A percentile compares a stretch with the other conserved stretches of the same genome.
These are phyloP conservation scores for Yarrowia keelungensis DNA, from an alignment of 805 yeast species.

Conservation along the genomic window DNA sequence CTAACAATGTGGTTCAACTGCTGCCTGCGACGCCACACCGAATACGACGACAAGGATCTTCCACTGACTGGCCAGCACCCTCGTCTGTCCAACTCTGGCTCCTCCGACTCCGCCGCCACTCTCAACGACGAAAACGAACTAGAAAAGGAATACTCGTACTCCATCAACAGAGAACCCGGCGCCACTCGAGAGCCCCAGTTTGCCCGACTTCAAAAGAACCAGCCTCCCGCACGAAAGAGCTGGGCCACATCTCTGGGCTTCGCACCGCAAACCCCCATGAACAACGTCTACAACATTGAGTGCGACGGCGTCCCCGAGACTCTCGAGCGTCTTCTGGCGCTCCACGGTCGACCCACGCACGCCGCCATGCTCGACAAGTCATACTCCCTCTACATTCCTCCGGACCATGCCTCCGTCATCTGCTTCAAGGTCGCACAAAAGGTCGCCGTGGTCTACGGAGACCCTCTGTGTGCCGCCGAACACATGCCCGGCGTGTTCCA, in stretches of 20 bases:
- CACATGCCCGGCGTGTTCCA: slow-evolving; percentile 27
- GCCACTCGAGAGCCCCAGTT: slow-evolving; percentile 34
- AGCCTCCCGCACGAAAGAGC: slow-evolving; percentile 13
- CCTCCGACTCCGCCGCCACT: slow-evolving; percentile 33
- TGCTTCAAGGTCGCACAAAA: slow-evolving; percentile 33
- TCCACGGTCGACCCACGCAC: slow-evolving; percentile 36
- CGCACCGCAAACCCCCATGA: slow-evolving; percentile 21
- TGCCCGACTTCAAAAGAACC: slow-evolving; percentile 33
- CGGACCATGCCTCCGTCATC: slow-evolving; percentile 22
- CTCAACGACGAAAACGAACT: slow-evolving; percentile 28
- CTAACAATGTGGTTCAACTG: slow-evolving; percentile 33
- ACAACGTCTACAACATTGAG: slow-evolving; percentile 35
- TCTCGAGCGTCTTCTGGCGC: slow-evolving; percentile 23
- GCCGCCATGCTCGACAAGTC: slow-evolving; percentile 39
- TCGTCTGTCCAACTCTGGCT: slow-evolving; percentile 31
- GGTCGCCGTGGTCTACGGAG: slow-evolving; percentile 32
- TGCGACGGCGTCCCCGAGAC: slow-evolving; percentile 33
- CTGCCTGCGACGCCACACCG: slow-evolving; percentile 36
- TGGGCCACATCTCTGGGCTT: slow-evolving; percentile 30
- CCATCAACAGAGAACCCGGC: slow-evolving; percentile 33
- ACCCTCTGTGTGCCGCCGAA: slow-evolving; percentile 31
- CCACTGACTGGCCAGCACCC: slow-evolving; percentile 24
- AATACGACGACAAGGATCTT: slow-evolving; percentile 29
- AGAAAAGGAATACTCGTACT: slow-evolving; percentile 31
- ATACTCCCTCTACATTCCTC: slow-evolving; percentile 18